Percentiles rank a stretch among this genome's conserved stretches.
Evolutionary conservation across 345 rosid species (phyloP).

Genomic region (Punica granatum): DNA sequence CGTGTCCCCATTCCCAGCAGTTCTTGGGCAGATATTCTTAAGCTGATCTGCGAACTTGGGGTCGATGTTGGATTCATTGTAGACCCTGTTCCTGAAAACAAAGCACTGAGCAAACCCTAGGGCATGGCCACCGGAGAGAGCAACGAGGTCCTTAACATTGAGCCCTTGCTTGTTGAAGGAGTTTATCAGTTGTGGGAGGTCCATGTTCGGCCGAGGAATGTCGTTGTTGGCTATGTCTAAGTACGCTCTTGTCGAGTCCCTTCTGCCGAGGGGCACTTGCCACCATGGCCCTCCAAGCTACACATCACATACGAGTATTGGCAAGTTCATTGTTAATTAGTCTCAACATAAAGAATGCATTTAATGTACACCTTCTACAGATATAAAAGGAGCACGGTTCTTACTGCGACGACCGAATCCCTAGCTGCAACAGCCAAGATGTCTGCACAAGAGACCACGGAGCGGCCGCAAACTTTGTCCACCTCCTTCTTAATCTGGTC

Average conservation of each 20-base stretch:
- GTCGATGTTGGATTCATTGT: conserved; percentile 28
- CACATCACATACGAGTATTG: not conserved
- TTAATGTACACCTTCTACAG: too few species aligned
- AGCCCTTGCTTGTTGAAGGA: conserved; percentile 40
- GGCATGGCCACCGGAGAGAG: conserved; percentile 49
- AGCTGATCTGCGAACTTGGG: conserved; percentile 20
- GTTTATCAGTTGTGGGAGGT: conserved; percentile 28
- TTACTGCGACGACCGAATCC: conserved; percentile 51
- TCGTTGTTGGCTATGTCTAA: conserved; percentile 17
- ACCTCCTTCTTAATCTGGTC: conserved; percentile 50
- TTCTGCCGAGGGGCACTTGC: conserved; percentile 33
- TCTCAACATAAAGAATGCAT: too few species aligned
- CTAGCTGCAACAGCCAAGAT: conserved; percentile 57
- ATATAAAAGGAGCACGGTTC: not conserved
- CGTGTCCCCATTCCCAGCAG: conserved; percentile 10
- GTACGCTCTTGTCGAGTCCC: conserved; percentile 36
- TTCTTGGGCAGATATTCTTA: conserved; percentile 21
- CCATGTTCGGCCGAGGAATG: conserved; percentile 30
- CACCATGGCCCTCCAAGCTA: conserved; percentile 48
- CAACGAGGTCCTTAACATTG: conserved; percentile 32
- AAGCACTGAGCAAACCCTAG: conserved; percentile 30
- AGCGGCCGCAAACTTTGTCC: conserved; percentile 39
- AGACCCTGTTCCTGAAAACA: conserved; percentile 20
- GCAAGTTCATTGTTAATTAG: too few species aligned
- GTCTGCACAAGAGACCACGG: conserved; percentile 62